These are phyloP conservation scores for Saccharomyces jurei DNA, from an alignment of 805 yeast species.

Conservation along the genomic window DNA sequence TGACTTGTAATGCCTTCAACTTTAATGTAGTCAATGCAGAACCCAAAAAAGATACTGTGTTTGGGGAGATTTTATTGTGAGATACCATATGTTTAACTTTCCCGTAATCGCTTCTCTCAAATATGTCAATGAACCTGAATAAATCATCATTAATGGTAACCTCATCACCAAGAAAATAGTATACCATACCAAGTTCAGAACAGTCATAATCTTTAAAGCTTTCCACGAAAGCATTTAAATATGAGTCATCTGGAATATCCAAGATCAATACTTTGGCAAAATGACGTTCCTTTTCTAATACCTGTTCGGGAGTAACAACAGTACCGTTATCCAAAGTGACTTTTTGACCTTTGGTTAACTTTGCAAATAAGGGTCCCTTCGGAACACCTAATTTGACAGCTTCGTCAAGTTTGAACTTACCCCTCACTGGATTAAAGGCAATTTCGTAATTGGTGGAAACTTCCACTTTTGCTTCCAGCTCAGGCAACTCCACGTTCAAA, in stretches of 20 bases:
- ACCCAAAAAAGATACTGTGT: constrained; percentile 50
- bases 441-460: constrained; percentile 60
- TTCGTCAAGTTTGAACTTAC: constrained; percentile 58
- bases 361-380: constrained; percentile 50
- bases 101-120: constrained; percentile 33
- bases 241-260: constrained; percentile 57
- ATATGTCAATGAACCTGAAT: constrained; percentile 42
- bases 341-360: constrained; percentile 50
- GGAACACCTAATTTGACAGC: constrained; percentile 68
- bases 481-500: constrained; percentile 33
- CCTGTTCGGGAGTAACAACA: constrained; percentile 57
- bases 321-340: constrained; percentile 55
- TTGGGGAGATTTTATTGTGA: constrained; percentile 58
- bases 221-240: constrained; percentile 33
- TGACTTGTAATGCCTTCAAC: constrained; percentile 44
- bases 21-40: constrained; percentile 48
- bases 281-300: constrained; percentile 50
- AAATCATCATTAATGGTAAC: constrained; percentile 41
- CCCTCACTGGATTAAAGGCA: constrained; percentile 58
- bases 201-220: constrained; percentile 20
- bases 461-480: constrained; percentile 25
- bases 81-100: constrained; percentile 56
- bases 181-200: constrained; percentile 44
- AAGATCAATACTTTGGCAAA: constrained; percentile 58
- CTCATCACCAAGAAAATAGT: constrained; percentile 67